Base-by-base conservation (phyloP, 371 early-diverging fungal species). In the Actinomortierella ambigua region DNA sequence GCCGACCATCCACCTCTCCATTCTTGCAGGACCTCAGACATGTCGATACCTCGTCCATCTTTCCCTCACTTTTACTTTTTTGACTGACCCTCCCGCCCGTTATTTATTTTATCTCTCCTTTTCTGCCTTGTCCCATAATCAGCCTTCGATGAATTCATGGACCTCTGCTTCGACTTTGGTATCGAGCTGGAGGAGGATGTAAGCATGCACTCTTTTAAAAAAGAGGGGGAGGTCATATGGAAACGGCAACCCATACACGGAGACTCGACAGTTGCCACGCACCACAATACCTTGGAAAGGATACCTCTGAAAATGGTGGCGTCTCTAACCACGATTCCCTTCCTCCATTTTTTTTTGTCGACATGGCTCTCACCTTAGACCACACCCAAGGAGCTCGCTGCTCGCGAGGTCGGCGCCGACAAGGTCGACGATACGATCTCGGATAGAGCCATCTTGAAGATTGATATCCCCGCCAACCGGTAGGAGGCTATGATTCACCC, bases 401-500 rank as follows among this genome's bases (percentile, higher is more conserved):
- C 79, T 34, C 87, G 91, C 63, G 88, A 90, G 66, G 63, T 65
- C 23, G 84, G 80, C 39, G 77, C 70, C 40, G 71, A 77, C 53
- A 81, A 81, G 26, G 86, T 88, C 14, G 91, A 84, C 52, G 82
- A 77, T 27, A 63, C 41, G 51, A 71, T 85, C 51, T 89, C 92
- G 52, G 93, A 95, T 50, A 83, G 95, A 55, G 83, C 88, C 41
- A 78, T 94, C 64, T 92, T 97, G 78, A 96, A 97, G 80, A 98
- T 99, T 76, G 99, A 99, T 67, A 96, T 99, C 65, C 98, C 99
- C 52, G 99, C 99, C 65, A 99, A 99, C 86, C 89, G 99, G 92
- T 98, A 90, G 57, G 24, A 54, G 41, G 28, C 27, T 56, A 40
- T 46, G n/a, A n/a, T n/a, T n/a, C n/a, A n/a, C n/a, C n/a, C n/a